Base-by-base conservation (phyloP, 805 yeast genomes). In the Maudiozyma pseudohumilis region DNA sequence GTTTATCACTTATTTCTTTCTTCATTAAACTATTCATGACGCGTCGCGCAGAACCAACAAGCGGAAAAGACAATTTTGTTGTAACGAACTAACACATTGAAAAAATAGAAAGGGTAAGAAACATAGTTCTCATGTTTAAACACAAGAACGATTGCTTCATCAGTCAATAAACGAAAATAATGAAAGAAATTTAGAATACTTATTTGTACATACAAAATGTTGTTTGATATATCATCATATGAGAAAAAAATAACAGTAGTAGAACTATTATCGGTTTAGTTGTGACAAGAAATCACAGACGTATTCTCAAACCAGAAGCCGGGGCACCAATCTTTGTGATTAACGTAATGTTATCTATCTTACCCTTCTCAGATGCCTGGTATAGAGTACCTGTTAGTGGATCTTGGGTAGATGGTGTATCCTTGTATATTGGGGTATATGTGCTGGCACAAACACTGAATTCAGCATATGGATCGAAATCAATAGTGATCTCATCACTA, bases 371-470 rank as follows among this genome's bases (percentile, higher is more conserved):
- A 40, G 74, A 69, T 6, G 76, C 68, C 47, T 81, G 82, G 56
- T 92, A 94, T 56, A 73, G 77, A 39, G 97, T 94, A 38, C 94
- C 95, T 18, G 94, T 86, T 47, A 94, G 66, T 13, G 94, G 85
- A 55, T 92, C 97, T 20, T 72, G 52, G 22, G 74, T 87, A 36
- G 48, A 49, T 27, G 82, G 79, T 22, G 79, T 64, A 13, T 87
- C 92, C 47, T 72, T 71, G 62, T 88, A 89, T 40, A 92, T 84
- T 35, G 98, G 98, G 6, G 95, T 83, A 53, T 71, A 74, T 15
- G 95, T 77, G 12, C 80, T 71, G 13, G 94, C 83, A 67, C 97
- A 92, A 40, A 92, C 78, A 35, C 82, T 92, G 59, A 88, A 88
- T 40, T 83, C 87, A 2, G 94, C 89, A 58, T 77, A 82, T 39